A percentile compares a stretch with the other conserved stretches of the same genome.
phyloP scores from a whole-genome alignment of 2,329 filamentous ascomycete species.

The Colletotrichum tropicicola region DNA sequence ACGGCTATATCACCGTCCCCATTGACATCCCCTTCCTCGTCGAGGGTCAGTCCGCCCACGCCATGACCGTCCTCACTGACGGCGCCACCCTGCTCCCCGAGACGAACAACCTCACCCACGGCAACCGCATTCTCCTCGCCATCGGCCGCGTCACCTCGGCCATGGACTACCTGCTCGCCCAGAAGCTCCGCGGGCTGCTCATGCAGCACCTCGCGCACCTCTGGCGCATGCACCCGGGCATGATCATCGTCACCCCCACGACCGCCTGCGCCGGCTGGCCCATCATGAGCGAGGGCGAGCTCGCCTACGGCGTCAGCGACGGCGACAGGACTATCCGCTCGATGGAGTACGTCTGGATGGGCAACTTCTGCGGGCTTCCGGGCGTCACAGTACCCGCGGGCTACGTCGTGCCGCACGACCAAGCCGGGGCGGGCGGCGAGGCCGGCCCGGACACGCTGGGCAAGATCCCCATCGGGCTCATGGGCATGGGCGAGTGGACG shows the following conservation, averaged over 20 bases:
- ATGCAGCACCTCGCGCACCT: constrained; percentile 77
- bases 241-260: constrained; percentile 77
- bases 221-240: constrained; percentile 71
- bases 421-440: constrained; percentile 39
- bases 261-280: constrained; percentile 59
- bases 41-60: constrained; percentile 77
- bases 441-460: constrained; percentile 44
- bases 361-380: constrained; percentile 59
- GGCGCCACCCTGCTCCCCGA: constrained; percentile 56
- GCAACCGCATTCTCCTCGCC: constrained; percentile 73
- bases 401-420: constrained; percentile 49
- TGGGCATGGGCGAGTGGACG: constrained; percentile 65
- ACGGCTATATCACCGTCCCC: constrained; percentile 62
- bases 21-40: constrained; percentile 66
- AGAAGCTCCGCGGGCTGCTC: constrained; percentile 73
- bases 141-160: constrained; percentile 70
- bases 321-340: constrained; percentile 54
- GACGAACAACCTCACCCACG: constrained; percentile 60
- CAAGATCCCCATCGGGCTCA: constrained; percentile 61
- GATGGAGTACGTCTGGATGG: constrained; percentile 62
- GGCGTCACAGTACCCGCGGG: constrained; percentile 56
- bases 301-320: constrained; percentile 53
- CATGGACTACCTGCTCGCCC: constrained; percentile 73
- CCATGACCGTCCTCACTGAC: constrained; percentile 77
- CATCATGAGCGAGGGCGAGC: constrained; percentile 46